These are phyloP conservation scores for Eragrostis tef DNA, from an alignment of 202 grass and related monocot genomes.

Conservation along the genomic window DNA sequence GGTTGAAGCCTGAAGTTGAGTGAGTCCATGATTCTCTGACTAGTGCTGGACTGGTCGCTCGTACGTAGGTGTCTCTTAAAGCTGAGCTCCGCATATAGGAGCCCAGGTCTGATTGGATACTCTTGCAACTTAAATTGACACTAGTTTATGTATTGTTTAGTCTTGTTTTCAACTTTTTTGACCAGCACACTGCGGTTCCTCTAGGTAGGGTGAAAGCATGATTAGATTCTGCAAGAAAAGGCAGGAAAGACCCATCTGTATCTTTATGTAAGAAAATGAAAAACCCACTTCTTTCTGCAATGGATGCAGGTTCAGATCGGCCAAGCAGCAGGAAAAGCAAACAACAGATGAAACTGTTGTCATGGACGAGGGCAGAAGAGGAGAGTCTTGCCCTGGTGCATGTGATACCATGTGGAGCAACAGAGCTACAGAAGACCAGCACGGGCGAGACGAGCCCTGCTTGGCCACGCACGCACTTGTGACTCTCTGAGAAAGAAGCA, in stretches of 20 bases:
- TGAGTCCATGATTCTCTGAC: slow-evolving; percentile 42
- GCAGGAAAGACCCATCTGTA: slow-evolving; percentile 35
- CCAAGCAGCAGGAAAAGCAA: slow-evolving; percentile 30
- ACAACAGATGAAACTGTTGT: slow-evolving; percentile 50
- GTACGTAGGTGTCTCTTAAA: slow-evolving; percentile 42
- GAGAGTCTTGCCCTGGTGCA: slow-evolving; percentile 35
- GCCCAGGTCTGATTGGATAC: slow-evolving; percentile 30
- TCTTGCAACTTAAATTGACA: slow-evolving; percentile 16
- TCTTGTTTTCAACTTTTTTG: slow-evolving; percentile 52
- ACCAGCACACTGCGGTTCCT: slow-evolving; percentile 47
- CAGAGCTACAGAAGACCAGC: slow-evolving; percentile 58
- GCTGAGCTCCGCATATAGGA: slow-evolving; percentile 52
- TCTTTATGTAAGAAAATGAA: not conserved
- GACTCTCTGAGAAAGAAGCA: slow-evolving; percentile 34
- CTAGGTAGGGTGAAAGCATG: slow-evolving; percentile 47
- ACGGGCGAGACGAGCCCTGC: slow-evolving; percentile 37
- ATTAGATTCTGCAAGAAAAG: slow-evolving; percentile 53
- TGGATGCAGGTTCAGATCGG: slow-evolving; percentile 45
- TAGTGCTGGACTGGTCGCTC: slow-evolving; percentile 5
- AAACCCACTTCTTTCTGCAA: slow-evolving; percentile 3
- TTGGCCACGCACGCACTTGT: slow-evolving; percentile 42
- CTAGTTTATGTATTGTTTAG: slow-evolving; percentile 33
- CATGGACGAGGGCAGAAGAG: slow-evolving; percentile 5
- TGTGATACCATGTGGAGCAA: slow-evolving; percentile 72
- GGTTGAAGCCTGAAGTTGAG: slow-evolving; percentile 30